A percentile compares a stretch with the other conserved stretches of the same genome.
These are phyloP conservation scores for Skeletonema grethae DNA, from an alignment of 108 stramenopile species.

Conservation along the genomic window DNA sequence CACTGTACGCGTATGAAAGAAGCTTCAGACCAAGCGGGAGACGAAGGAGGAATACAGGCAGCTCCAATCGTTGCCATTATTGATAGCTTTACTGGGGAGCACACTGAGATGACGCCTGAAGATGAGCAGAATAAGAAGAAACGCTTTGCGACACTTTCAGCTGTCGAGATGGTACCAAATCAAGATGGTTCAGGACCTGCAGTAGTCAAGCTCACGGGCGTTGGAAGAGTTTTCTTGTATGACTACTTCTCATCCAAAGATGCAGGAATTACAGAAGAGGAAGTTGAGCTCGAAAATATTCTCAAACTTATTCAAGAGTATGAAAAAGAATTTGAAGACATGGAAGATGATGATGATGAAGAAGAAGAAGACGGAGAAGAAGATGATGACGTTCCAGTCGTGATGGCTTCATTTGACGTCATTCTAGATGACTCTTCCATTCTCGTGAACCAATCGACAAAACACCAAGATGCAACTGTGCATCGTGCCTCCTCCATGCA, in stretches of 20 bases:
- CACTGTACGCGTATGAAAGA: slow-evolving; percentile 7
- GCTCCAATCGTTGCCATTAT: slow-evolving; percentile 65
- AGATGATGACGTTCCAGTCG: slow-evolving; percentile 21
- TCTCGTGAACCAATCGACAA: slow-evolving; percentile 1
- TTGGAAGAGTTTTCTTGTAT: slow-evolving; percentile 59
- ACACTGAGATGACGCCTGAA: neutral
- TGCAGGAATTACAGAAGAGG: slow-evolving; percentile 17
- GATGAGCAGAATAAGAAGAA: neutral
- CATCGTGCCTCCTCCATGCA: slow-evolving; percentile 48
- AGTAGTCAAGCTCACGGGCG: slow-evolving; percentile 56
- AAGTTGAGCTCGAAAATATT: slow-evolving; percentile 27
- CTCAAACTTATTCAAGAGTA: slow-evolving; percentile 13
- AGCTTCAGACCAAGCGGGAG: neutral
- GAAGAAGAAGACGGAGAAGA: slow-evolving; percentile 23
- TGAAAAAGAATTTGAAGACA: slow-evolving; percentile 16
- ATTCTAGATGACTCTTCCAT: slow-evolving; percentile 44
- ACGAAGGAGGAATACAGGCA: slow-evolving; percentile 36
- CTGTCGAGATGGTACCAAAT: slow-evolving; percentile 51
- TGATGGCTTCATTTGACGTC: slow-evolving; percentile 65
- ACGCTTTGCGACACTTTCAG: slow-evolving; percentile 64
- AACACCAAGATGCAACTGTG: neutral
- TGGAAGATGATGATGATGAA: slow-evolving; percentile 17
- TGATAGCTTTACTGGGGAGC: slow-evolving; percentile 39
- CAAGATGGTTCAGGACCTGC: slow-evolving; percentile 23
- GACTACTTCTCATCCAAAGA: slow-evolving; percentile 42